A percentile compares a stretch with the other conserved stretches of the same genome.
phyloP scores from a whole-genome alignment of 805 yeast species.

The Yamadazyma tumulicola region DNA sequence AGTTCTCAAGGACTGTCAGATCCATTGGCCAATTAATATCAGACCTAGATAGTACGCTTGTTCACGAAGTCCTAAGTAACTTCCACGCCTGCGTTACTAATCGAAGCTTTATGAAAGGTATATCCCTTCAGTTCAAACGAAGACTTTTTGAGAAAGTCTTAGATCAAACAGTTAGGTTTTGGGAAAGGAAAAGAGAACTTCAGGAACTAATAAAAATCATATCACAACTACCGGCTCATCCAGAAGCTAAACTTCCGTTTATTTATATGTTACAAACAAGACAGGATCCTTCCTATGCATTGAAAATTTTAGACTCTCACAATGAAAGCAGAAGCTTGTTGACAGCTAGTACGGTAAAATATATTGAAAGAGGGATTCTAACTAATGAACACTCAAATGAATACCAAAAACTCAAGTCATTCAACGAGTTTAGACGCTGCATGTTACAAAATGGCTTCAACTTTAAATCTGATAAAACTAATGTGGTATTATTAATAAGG shows the following conservation, averaged over 20 bases:
- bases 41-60: slow-evolving; percentile 14
- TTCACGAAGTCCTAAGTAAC: slow-evolving; percentile 16
- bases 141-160: slow-evolving; percentile 4
- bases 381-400: slow-evolving; percentile 13
- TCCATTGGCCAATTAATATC: slow-evolving; percentile 30
- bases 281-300: slow-evolving; percentile 23
- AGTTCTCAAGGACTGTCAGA: slow-evolving; percentile 24
- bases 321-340: slow-evolving; percentile 18
- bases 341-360: slow-evolving; percentile 9
- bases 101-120: slow-evolving; percentile 4
- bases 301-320: no score
- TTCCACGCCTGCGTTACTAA: slow-evolving; percentile 4
- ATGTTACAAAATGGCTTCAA: slow-evolving; percentile 13
- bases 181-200: slow-evolving; percentile 8
- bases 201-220: neutral
- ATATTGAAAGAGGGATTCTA: slow-evolving; percentile 27
- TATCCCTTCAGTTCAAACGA: slow-evolving; percentile 13
- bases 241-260: neutral
- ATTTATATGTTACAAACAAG: slow-evolving; percentile 4
- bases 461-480: slow-evolving; percentile 17
- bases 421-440: slow-evolving; percentile 9
- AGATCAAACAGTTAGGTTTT: slow-evolving; percentile 8
- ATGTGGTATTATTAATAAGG: neutral
- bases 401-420: slow-evolving; percentile 15
- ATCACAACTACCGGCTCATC: neutral